Percentiles rank a stretch among this genome's conserved stretches.
Conservation (phyloP, 495 filamentous ascomycete genomes). For the Tricharina praecox region DNA sequence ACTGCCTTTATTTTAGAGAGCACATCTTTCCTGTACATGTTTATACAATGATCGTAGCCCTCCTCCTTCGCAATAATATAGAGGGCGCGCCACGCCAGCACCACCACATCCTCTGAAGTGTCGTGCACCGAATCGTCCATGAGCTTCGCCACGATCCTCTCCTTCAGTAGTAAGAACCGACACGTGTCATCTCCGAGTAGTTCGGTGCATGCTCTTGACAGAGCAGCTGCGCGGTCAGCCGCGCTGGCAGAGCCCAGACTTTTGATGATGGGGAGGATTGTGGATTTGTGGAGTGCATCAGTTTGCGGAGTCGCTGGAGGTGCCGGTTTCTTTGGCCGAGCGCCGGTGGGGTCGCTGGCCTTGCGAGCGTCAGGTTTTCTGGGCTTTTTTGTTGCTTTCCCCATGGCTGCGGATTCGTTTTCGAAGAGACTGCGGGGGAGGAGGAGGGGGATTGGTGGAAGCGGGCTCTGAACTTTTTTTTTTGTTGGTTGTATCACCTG, state of each 20-base stretch:
- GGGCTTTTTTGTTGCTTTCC: slow-evolving; percentile 5
- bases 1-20: slow-evolving; percentile 27
- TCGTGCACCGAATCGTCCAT: slow-evolving; percentile 45
- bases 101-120: slow-evolving; percentile 37
- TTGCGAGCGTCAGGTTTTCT: slow-evolving; percentile 5
- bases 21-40: slow-evolving; percentile 40
- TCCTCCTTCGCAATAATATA: slow-evolving; percentile 41
- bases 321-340: slow-evolving; percentile 5
- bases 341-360: slow-evolving; percentile 3
- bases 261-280: slow-evolving; percentile 40
- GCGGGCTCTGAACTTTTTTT: not conserved
- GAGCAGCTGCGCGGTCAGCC: slow-evolving; percentile 36
- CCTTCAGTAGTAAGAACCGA: slow-evolving; percentile 41
- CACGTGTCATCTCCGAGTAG: slow-evolving; percentile 41
- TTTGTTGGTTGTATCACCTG: too few relatives aligned
- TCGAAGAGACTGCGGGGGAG: not conserved
- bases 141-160: slow-evolving; percentile 42
- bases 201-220: slow-evolving; percentile 36
- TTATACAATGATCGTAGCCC: slow-evolving; percentile 44
- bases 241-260: slow-evolving; percentile 39
- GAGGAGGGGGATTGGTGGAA: not conserved
- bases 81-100: slow-evolving; percentile 45
- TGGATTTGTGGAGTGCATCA: slow-evolving; percentile 36
- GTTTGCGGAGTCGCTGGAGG: slow-evolving; percentile 4
- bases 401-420: slow-evolving; percentile 4